These are phyloP conservation scores for Lindgomyces ingoldianus DNA, from an alignment of 495 filamentous ascomycete species.

Conservation along the genomic window DNA sequence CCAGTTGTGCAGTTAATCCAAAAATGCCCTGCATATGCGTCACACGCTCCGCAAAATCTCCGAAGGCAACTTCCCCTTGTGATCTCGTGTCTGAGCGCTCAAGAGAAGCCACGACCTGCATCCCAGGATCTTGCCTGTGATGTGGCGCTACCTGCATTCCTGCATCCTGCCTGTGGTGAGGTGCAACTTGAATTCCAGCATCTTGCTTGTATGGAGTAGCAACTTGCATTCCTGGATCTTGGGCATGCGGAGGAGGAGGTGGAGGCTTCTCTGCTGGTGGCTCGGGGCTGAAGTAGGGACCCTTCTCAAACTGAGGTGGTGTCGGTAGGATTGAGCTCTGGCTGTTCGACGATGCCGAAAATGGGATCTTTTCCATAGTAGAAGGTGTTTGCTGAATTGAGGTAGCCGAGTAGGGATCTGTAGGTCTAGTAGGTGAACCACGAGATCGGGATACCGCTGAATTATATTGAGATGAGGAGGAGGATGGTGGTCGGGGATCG, in stretches of 20 bases:
- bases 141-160: background rate
- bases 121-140: conserved; percentile 8
- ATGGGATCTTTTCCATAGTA: background rate
- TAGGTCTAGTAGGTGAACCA: conserved; percentile 4
- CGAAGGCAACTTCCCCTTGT: conserved; percentile 64
- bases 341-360: background rate
- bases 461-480: conserved; percentile 25
- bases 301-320: conserved; percentile 20
- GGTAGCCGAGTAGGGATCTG: conserved; percentile 8
- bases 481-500: conserved; percentile 26
- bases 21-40: conserved; percentile 69
- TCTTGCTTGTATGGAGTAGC: background rate
- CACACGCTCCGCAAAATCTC: conserved; percentile 66
- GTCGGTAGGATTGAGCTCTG: conserved; percentile 19
- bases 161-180: conserved; percentile 7
- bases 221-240: background rate
- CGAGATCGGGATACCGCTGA: conserved; percentile 17
- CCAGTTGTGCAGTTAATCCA: conserved; percentile 66
- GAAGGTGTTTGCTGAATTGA: conserved; percentile 2
- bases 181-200: background rate
- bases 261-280: background rate
- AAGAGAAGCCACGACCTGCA: conserved; percentile 1
- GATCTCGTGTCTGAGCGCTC: conserved; percentile 33
- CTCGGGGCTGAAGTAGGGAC: background rate
- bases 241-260: conserved; percentile 12